Percentiles rank a stretch among this genome's conserved stretches.
These are phyloP conservation scores for Monascus purpureus DNA, from an alignment of 495 filamentous ascomycete species.

Conservation along the genomic window DNA sequence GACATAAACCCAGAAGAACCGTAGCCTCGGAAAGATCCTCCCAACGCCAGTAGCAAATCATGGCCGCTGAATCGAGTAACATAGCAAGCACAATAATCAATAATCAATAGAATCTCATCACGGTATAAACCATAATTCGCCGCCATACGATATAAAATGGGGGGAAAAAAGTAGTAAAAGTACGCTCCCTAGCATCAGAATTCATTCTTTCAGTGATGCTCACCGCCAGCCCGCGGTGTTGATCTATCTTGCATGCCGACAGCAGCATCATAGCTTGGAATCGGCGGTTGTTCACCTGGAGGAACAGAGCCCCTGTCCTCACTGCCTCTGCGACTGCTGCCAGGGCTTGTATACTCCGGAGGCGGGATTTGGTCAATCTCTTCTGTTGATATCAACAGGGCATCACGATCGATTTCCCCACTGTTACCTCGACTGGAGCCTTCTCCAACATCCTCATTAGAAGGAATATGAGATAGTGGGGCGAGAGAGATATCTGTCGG, in stretches of 20 bases:
- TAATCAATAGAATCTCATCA: neutral
- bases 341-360: conserved; percentile 64
- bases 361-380: conserved; percentile 32
- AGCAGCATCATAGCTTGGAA: conserved; percentile 55
- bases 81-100: conserved; percentile 5
- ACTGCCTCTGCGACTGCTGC: conserved; percentile 42
- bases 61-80: conserved; percentile 17
- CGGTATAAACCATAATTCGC: too few relatives aligned
- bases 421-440: conserved; percentile 45
- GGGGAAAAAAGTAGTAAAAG: neutral
- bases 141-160: neutral
- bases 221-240: conserved; percentile 2
- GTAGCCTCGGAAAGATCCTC: too few relatives aligned
- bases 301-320: conserved; percentile 20
- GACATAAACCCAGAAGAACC: too few relatives aligned
- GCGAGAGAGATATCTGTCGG: conserved; percentile 97
- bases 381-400: conserved; percentile 21
- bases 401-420: conserved; percentile 14
- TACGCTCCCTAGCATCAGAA: too few relatives aligned
- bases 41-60: conserved; percentile 11
- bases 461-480: conserved; percentile 52
- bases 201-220: conserved; percentile 1
- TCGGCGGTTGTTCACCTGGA: conserved; percentile 29
- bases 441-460: conserved; percentile 65
- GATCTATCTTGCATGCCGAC: conserved; percentile 21